A percentile compares a stretch with the other conserved stretches of the same genome.
phyloP scores from a whole-genome alignment of 306 rosid species.

The Vachellia pachyceras region DNA sequence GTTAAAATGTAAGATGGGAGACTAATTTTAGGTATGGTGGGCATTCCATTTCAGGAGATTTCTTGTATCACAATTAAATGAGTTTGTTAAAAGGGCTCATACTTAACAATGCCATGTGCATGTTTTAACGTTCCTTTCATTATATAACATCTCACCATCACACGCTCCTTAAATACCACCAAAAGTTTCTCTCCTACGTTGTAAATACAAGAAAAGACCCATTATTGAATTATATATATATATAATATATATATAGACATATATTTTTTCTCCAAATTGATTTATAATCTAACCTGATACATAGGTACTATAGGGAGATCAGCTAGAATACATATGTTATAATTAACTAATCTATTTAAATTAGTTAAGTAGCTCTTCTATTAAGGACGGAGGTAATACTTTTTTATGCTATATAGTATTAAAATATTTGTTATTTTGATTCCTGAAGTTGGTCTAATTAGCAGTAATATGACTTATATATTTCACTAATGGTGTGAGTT shows the following conservation, averaged over 20 bases:
- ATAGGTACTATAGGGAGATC: no score
- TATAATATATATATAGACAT: no score
- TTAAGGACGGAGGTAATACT: no score
- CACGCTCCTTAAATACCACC: not conserved
- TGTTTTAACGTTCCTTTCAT: not conserved
- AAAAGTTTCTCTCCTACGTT: not conserved
- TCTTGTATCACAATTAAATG: not conserved
- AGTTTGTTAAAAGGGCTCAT: constrained; percentile 1
- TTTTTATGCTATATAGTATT: not conserved
- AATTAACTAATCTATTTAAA: no score
- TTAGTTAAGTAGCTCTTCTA: no score
- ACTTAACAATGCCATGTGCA: not conserved
- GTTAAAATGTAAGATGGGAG: not conserved
- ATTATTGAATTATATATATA: not conserved
- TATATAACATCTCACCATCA: not conserved
- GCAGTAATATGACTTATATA: not conserved
- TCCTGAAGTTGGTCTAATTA: not conserved
- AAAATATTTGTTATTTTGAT: no score
- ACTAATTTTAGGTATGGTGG: not conserved
- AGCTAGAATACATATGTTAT: no score
- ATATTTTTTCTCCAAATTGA: no score
- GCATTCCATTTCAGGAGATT: not conserved
- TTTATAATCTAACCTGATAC: no score
- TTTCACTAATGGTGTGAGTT: not conserved
- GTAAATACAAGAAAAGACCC: not conserved